Percentiles rank a stretch among this genome's conserved stretches.
These are phyloP conservation scores for Smallanthus sonchifolius DNA, from an alignment of 129 eudicot genomes.

Conservation along the genomic window DNA sequence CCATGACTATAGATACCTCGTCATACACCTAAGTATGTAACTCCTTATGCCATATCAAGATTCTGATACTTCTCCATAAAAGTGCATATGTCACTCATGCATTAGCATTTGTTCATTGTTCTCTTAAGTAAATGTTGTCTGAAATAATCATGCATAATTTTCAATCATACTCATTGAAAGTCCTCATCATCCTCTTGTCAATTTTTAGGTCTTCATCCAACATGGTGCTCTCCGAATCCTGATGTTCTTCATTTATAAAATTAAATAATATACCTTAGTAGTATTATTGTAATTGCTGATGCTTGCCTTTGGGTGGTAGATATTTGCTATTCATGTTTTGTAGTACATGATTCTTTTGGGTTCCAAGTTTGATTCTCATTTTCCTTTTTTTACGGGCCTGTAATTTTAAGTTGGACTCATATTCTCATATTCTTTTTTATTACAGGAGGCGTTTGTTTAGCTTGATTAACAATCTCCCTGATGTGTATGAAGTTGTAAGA, in stretches of 20 bases:
- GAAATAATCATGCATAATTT: too few species aligned
- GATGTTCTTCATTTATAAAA: background rate
- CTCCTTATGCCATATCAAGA: background rate
- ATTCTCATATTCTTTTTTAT: background rate
- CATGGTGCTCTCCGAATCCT: background rate
- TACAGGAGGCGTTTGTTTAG: constrained; percentile 82
- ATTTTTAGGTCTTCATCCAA: background rate
- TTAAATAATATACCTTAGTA: background rate
- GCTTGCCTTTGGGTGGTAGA: background rate
- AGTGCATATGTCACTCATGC: background rate
- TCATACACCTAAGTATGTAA: too few species aligned
- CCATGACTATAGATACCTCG: background rate
- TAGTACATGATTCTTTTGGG: background rate
- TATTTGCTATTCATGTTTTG: background rate
- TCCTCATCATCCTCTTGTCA: background rate
- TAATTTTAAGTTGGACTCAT: background rate
- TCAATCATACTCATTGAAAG: too few species aligned
- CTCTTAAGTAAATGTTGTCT: too few species aligned
- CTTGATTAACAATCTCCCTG: constrained; percentile 74
- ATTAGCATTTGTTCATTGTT: background rate
- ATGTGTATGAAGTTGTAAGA: constrained; percentile 73
- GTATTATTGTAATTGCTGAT: background rate
- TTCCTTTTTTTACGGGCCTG: background rate
- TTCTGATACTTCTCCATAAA: background rate
- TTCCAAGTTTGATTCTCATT: constrained; percentile 3